Evolutionary conservation across 345 rosid genomes (phyloP), one percentile per base, ranked within the genome.

Genomic region (Camelina sativa): DNA sequence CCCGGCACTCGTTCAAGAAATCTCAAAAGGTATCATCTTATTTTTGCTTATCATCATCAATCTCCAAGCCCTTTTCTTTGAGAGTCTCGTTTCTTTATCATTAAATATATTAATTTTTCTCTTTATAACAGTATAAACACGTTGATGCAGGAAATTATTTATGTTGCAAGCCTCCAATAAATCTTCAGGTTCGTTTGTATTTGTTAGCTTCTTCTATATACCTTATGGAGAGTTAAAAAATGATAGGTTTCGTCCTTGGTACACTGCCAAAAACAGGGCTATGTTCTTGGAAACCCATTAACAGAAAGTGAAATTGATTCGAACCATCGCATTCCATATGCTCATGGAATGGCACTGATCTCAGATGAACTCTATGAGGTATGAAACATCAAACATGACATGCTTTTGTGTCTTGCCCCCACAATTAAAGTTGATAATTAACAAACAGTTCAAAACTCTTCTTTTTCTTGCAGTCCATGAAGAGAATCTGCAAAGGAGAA

Each of bases 341-440:
- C 86, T 41, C 85, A 82, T 60, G 83, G 85, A 30, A 74, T 83
- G 88, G 82, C 81, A 32, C 77, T 89, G 5, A 84, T 89, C 53
- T 87, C 90, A 6, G 83, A 83, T 78, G 81, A 85, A 65, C 83
- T 86, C 41, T 89, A 83, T 51, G 73, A 85, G 89, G 92, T 84
- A 25, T 44, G 10, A 17, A 8, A 65, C 22, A 25, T 44, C 5
- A 11, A 13, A 56, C 22, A 16, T 30, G 19, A 64, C 58, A 6
- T 65, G n/a, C 5, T 22, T 19, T 57, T 54, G 47, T 43, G 9
- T 56, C 46, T 58, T 32, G 35, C 58, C 66, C 1, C 22, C 43
- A 16, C 13, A 16, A 56, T 56, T 64, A 64, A 74, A 47, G 56
- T 43, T 25, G 19, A 50, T 4, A 32, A 22, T 22, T 22, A 22